Evolutionary conservation across 169 alveolate species (phyloP).

Genomic region (Perkinsus chesapeaki): DNA sequence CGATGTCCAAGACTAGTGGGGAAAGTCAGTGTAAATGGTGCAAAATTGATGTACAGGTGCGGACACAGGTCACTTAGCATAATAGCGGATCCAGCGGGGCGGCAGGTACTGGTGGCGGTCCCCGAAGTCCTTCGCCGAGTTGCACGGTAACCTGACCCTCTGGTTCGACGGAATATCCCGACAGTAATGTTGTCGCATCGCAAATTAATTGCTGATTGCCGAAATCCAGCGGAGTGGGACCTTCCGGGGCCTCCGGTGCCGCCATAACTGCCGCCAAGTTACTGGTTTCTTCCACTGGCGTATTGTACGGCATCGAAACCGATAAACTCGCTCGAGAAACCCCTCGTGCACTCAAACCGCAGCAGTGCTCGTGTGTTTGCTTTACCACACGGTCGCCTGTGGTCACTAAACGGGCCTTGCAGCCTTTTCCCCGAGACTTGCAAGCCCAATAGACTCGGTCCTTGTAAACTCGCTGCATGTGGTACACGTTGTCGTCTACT

Average conservation of each 20-base stretch:
- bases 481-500: neutral
- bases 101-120: neutral
- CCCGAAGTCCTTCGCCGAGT: neutral
- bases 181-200: neutral
- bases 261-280: neutral
- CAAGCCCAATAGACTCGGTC: neutral
- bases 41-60: neutral
- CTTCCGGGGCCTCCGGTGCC: neutral
- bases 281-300: neutral
- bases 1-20: neutral
- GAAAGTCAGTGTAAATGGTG: neutral
- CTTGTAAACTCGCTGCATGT: conserved; percentile 2
- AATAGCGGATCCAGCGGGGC: neutral
- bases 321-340: neutral
- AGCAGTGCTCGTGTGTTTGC: neutral
- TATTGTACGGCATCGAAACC: neutral
- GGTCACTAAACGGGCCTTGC: neutral
- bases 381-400: neutral
- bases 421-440: neutral
- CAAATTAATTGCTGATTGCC: neutral
- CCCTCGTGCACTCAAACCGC: neutral
- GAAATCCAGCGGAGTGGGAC: neutral
- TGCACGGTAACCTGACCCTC: neutral
- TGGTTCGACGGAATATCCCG: neutral
- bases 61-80: neutral